Evolutionary conservation across 2,329 filamentous ascomycete species (phyloP), one percentile per base, ranked within the genome.

Genomic region (Neofusicoccum sp.): DNA sequence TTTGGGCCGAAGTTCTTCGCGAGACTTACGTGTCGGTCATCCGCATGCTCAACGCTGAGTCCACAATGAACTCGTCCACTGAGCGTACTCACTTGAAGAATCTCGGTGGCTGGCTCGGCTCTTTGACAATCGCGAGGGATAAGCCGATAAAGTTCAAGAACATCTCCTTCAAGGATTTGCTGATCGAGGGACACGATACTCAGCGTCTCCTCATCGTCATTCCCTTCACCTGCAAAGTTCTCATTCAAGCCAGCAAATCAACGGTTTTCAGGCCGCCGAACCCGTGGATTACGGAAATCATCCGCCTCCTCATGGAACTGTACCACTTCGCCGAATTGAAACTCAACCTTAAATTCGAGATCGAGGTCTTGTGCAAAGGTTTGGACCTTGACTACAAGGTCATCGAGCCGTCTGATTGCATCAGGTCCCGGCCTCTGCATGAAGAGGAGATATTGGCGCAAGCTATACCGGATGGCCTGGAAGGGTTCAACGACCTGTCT

Each of bases 321-420:
- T 99, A 99, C 70, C 89, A 96, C 70, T 89, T 90, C 69, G 91
- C 91, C 12, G 93, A 97, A 68, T 80, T 99, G 60, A 98, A 98
- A 74, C 84, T 99, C 38, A 98, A 98, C 67, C 87, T 96, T 56
- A 99, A 98, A 69, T 99, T 99, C 68, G 95, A 99, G 75, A 98
- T 99, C 61, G 95, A 99, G 75, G 93, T 99, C 28, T 83, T 99
- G 26, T 99, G 93, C 80, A 96, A 96, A 72, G 93, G 93, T 11
- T 80, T 99, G 14, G 89, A 88, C 59, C 81, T 98, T n/a, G 92
- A 98, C 64, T 89, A 96, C 75, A 96, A 96, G 77, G 88, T 85
- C 62, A 92, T 98, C 64, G 89, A 96, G 67, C 91, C 93, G 0
- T 91, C 93, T 0, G 87, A 89, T 24, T 88, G 93, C 70, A 95